Conservation (phyloP, 2,329 filamentous ascomycete species). For the Xylariaceae sp. region DNA sequence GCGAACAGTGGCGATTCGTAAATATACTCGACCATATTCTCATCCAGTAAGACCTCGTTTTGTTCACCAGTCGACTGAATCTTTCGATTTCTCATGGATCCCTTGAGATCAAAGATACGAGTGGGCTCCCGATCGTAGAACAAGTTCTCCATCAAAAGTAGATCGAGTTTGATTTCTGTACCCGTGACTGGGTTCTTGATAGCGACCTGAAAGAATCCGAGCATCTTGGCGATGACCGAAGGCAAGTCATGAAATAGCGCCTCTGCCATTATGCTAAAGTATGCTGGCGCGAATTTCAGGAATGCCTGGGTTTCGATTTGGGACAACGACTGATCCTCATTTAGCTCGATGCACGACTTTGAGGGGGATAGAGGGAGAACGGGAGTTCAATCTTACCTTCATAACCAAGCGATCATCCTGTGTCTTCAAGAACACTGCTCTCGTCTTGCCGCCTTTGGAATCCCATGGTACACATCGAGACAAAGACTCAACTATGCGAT, state of each 20-base stretch:
- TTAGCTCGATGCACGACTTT: slow-evolving; percentile 38
- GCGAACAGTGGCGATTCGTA: slow-evolving; percentile 95
- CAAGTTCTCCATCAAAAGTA: slow-evolving; percentile 94
- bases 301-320: slow-evolving; percentile 91
- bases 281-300: slow-evolving; percentile 89
- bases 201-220: slow-evolving; percentile 94
- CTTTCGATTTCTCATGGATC: slow-evolving; percentile 97
- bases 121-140: slow-evolving; percentile 93
- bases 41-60: slow-evolving; percentile 92
- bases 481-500: slow-evolving; percentile 90
- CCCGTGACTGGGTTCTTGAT: slow-evolving; percentile 93
- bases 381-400: slow-evolving; percentile 46
- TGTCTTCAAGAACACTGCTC: slow-evolving; percentile 94
- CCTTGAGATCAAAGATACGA: slow-evolving; percentile 91
- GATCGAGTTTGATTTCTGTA: slow-evolving; percentile 88
- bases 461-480: slow-evolving; percentile 97
- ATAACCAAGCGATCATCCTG: slow-evolving; percentile 90
- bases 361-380: slow-evolving; percentile 41
- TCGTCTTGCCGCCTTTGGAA: slow-evolving; percentile 95
- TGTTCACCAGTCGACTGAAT: slow-evolving; percentile 93
- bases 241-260: slow-evolving; percentile 92
- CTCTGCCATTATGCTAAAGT: slow-evolving; percentile 96
- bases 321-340: slow-evolving; percentile 63
- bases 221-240: slow-evolving; percentile 97
- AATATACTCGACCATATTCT: slow-evolving; percentile 99